These are phyloP conservation scores for Sclerotiophoma versabilis DNA, from an alignment of 2,329 filamentous ascomycete genomes.

Conservation along the genomic window DNA sequence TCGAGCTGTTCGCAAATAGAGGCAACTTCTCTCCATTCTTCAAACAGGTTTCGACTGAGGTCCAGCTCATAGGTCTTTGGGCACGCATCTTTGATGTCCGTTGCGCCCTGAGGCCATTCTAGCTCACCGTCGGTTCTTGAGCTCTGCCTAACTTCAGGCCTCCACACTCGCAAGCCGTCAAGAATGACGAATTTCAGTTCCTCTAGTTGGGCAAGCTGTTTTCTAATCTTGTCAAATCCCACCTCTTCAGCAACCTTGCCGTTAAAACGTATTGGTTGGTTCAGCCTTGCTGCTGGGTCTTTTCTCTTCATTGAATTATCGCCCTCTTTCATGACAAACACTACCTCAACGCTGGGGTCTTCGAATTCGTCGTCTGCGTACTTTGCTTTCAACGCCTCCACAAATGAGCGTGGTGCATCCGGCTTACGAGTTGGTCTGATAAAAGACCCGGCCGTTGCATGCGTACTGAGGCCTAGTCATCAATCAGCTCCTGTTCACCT, in stretches of 20 bases:
- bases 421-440: slow-evolving; percentile 76
- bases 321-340: slow-evolving; percentile 35
- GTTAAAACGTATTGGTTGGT: slow-evolving; percentile 72
- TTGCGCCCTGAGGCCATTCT: slow-evolving; percentile 39
- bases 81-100: slow-evolving; percentile 63
- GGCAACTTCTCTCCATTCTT: slow-evolving; percentile 69
- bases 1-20: slow-evolving; percentile 74
- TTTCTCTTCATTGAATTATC: slow-evolving; percentile 23
- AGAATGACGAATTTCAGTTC: slow-evolving; percentile 83
- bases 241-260: slow-evolving; percentile 90
- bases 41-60: slow-evolving; percentile 83
- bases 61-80: slow-evolving; percentile 76
- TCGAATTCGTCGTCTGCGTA: slow-evolving; percentile 71
- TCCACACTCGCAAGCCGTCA: slow-evolving; percentile 73
- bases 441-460: slow-evolving; percentile 81
- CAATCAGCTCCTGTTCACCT: slow-evolving; percentile 34
- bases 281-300: slow-evolving; percentile 23
- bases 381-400: slow-evolving; percentile 81
- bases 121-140: slow-evolving; percentile 17
- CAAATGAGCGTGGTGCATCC: slow-evolving; percentile 74
- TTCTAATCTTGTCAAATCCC: slow-evolving; percentile 90
- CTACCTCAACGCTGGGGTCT: slow-evolving; percentile 41
- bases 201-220: slow-evolving; percentile 76
- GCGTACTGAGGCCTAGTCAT: slow-evolving; percentile 63
- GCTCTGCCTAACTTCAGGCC: slow-evolving; percentile 36